These are phyloP conservation scores for Trypanosoma theileri DNA, from an alignment of 208 protist species.

Conservation along the genomic window DNA sequence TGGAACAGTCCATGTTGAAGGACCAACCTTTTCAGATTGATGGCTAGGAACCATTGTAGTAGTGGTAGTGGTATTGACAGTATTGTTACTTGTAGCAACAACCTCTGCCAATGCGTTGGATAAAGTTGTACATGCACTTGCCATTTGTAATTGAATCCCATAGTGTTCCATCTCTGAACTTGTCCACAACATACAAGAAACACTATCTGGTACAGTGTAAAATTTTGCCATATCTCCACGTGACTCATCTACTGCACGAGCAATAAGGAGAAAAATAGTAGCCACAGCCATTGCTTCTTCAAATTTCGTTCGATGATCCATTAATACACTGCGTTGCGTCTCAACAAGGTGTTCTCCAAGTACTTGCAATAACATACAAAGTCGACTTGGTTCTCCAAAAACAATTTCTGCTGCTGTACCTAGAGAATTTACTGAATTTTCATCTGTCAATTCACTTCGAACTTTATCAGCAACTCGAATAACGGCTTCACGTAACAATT, in stretches of 20 bases:
- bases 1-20: constrained; percentile 23
- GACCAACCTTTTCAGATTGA: too few relatives aligned
- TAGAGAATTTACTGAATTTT: constrained; percentile 2
- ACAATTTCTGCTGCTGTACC: constrained; percentile 67
- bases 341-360: constrained; percentile 40
- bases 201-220: constrained; percentile 35
- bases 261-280: constrained; percentile 60
- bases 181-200: constrained; percentile 52
- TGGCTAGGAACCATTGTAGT: neutral
- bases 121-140: constrained; percentile 34
- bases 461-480: constrained; percentile 46
- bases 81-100: constrained; percentile 11
- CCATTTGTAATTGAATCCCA: constrained; percentile 48
- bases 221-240: constrained; percentile 46
- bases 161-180: constrained; percentile 32
- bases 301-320: constrained; percentile 62
- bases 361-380: constrained; percentile 41
- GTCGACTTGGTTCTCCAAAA: constrained; percentile 50
- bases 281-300: constrained; percentile 50
- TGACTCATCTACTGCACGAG: constrained; percentile 62
- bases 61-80: neutral
- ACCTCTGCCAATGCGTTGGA: constrained; percentile 46
- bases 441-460: constrained; percentile 16
- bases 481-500: constrained; percentile 55
- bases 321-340: constrained; percentile 40